Base-by-base conservation (phyloP, 2,329 filamentous ascomycete genomes). In the Nigrograna mackinnonii region DNA sequence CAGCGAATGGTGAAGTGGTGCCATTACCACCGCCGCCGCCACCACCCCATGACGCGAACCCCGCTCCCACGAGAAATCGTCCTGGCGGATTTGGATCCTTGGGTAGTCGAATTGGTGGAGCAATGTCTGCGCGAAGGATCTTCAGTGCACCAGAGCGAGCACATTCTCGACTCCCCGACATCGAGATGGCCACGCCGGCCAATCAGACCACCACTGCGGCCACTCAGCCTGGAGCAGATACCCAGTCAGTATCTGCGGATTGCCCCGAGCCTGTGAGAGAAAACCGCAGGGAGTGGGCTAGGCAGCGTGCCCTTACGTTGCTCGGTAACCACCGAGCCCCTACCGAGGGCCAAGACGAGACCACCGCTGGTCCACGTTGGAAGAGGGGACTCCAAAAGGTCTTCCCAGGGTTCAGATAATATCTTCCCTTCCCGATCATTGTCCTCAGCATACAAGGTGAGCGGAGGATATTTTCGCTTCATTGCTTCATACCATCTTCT, bases 211-310 rank as follows among this genome's bases (percentile, higher is more conserved):
- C 9, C 5, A 16, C 19, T 4, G 16, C 6, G 11, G n/a, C 33
- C 20, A 6, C 34, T 35, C 12, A 18, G 17, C 26, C 39, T 2
- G 43, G 17, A 31, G 24, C 26, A 31, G n/a, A n/a, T n/a, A n/a
- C n/a, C n/a, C n/a, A 9, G 6, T 13, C 16, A 37, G 14, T 20
- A 31, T 20, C 35, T 24, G 26, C 28, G 14, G 42, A 43, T 19
- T 47, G 43, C 35, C 17, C 35, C 5, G 28, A 42, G 9, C 52
- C 54, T 21, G 32, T 49, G 4, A 43, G 52, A 0, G 58, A 60
- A 4, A 61, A 66, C 22, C 60, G 71, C 28, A 55, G 71, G 39
- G 72, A 76, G 44, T 75, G 73, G 72, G 71, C 72, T 4, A 64
- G 72, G 4, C 68, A 72, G 44, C 60, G 74, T 34, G 73, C 73